phyloP scores from a whole-genome alignment of 176 grass and related monocot species.

The Stipa capillata region DNA sequence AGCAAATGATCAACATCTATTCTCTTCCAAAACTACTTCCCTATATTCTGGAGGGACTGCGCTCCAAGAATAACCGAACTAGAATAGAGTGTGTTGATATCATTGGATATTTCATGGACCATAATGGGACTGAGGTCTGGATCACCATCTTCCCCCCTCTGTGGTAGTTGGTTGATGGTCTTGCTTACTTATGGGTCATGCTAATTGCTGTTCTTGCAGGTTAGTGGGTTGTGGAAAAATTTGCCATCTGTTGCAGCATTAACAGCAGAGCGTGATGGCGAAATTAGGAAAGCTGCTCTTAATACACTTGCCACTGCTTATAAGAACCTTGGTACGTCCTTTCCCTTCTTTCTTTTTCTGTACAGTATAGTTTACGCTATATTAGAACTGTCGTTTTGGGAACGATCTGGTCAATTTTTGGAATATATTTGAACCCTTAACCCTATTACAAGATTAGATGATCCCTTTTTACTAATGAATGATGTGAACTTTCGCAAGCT shows the following conservation, averaged over 20 bases:
- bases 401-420: neutral
- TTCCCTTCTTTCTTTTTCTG: neutral
- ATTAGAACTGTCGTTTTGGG: neutral
- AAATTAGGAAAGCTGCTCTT: constrained; percentile 93
- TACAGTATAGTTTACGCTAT: neutral
- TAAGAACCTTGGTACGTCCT: constrained; percentile 70
- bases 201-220: constrained; percentile 43
- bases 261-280: constrained; percentile 93
- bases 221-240: constrained; percentile 95
- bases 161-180: neutral
- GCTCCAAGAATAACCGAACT: constrained; percentile 95
- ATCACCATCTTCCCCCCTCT: neutral
- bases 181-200: neutral
- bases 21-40: constrained; percentile 82
- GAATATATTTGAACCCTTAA: neutral
- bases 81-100: constrained; percentile 98
- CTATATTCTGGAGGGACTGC: constrained; percentile 85
- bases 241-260: constrained; percentile 84
- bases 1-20: constrained; percentile 80
- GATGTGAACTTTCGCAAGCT: neutral
- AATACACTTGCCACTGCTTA: constrained; percentile 97
- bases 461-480: neutral
- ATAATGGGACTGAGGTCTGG: constrained; percentile 72
- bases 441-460: neutral
- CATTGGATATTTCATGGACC: constrained; percentile 85